Evolutionary conservation across 805 yeast genomes (phyloP), one percentile per base, ranked within the genome.

Genomic region (Pichia paraexigua): DNA sequence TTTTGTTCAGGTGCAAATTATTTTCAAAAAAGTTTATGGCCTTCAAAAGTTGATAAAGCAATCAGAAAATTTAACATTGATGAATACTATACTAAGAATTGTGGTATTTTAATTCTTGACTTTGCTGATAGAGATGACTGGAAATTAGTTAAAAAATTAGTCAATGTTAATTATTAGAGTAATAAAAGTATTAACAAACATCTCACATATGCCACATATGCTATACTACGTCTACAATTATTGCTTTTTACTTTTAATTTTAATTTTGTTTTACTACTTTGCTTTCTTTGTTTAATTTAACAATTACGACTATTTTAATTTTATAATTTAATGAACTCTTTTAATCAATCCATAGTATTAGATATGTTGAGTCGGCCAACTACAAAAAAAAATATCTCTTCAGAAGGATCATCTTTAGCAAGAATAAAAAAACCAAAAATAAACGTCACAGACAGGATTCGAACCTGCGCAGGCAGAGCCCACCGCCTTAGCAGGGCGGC

Each of bases 361-460:
- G 25, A 24, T 24, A 24, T 24, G 7, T 24, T 7, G 4, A 24
- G 25, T 24, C 7, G 7, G 25, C 25, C 25, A 4, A 7, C 7
- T 24, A 24, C 25, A 24, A 24, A 35, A 41, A 27, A 46, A 52
- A 53, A 45, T 43, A 59, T 27, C 30, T 10, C 30, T 6, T 11
- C 13, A 25, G 5, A 25, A 25, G 27, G 27, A 25, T 25, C 27
- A n/a, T 25, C 27, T 25, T 25, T 9, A 9, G 27, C 9, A 9
- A n/a, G 25, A 24, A 24, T 24, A 24, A 24, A 4, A 24, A 24
- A 24, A 24, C 7, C 30, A 27, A 68, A 77, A 78, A 73, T 72
- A 69, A 66, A 60, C 96, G 96, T 86, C 87, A 88, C 95, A 85
- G 95, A 87, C 96, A 88, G 95, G 96, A 88, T 88, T 88, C 96